A percentile compares a stretch with the other conserved stretches of the same genome.
phyloP scores from a whole-genome alignment of 2,329 filamentous ascomycete species.

The Colletotrichum chlorophyti region DNA sequence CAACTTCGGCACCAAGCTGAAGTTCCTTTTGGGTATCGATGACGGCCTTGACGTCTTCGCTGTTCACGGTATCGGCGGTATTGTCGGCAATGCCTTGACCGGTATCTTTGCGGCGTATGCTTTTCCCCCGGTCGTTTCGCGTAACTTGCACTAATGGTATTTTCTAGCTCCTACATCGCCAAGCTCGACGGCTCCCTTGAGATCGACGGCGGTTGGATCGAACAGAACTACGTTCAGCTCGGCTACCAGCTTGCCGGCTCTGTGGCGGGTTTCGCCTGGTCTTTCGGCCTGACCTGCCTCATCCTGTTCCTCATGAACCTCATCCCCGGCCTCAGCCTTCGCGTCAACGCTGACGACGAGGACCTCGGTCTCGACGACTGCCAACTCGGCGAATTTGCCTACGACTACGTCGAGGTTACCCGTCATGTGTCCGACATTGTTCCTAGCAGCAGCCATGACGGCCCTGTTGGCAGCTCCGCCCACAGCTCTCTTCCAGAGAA shows the following conservation, averaged over 20 bases:
- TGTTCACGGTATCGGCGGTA: constrained; percentile 85
- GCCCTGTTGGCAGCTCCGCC: constrained; percentile 18
- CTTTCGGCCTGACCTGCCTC: constrained; percentile 71
- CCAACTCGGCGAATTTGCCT: constrained; percentile 83
- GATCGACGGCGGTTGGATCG: constrained; percentile 71
- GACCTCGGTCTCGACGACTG: constrained; percentile 75
- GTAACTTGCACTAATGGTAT: not conserved
- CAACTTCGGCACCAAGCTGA: constrained; percentile 89
- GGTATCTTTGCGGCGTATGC: constrained; percentile 76
- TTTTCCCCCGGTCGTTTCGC: constrained; percentile 5
- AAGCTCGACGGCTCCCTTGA: constrained; percentile 71
- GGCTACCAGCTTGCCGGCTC: constrained; percentile 76
- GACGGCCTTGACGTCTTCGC: constrained; percentile 92
- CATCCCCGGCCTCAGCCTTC: constrained; percentile 73
- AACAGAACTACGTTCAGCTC: constrained; percentile 73
- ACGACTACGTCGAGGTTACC: constrained; percentile 79
- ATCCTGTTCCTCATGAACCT: constrained; percentile 76
- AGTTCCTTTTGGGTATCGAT: constrained; percentile 76
- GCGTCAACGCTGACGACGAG: constrained; percentile 71
- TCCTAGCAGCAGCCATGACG: constrained; percentile 9
- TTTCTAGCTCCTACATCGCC: constrained; percentile 69
- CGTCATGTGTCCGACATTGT: constrained; percentile 64
- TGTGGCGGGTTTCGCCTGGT: constrained; percentile 68
- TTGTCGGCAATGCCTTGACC: constrained; percentile 80
- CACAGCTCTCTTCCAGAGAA: constrained; percentile 30